Base-by-base conservation (phyloP, 305 asterid genomes). In the Fraxinus greggii region DNA sequence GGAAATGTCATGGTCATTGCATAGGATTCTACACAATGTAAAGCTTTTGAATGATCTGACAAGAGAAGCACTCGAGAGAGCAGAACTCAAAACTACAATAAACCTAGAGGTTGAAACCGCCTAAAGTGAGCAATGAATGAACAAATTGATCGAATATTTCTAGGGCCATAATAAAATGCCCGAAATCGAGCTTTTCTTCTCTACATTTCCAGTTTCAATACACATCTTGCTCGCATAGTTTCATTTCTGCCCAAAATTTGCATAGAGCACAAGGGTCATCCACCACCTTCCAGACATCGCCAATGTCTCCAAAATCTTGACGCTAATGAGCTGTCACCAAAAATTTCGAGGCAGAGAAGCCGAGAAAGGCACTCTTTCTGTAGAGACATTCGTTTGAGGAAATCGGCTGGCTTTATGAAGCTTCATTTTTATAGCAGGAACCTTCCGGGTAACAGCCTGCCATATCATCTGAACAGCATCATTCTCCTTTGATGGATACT, bases 401-500 rank as follows among this genome's bases (percentile, higher is more conserved):
- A 26, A 67, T 28, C 75, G 75, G 5, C 75, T 67, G 9, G 19
- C 26, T 67, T 67, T 67, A 13, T 67, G 38, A 29, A 67, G 21
- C 75, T 29, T 67, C 38, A 29, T 67, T 29, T 29, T 67, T 67
- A 67, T 26, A 67, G 19, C 7, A 67, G 75, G 75, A 26, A 67
- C 75, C 23, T 67, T 67, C 38, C 75, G 28, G 21, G 38, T 4
- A 67, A 67, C 36, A 28, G 75, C 75, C 75, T 67, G 75, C 75
- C 75, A 67, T 12, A 67, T 67, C 75, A 67, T 67, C 75, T 67
- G 75, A 26, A 67, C 75, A 67, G 75, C 75, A 5, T 67, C 75
- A 67, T 67, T 29, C 75, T 67, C 21, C 75, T 67, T 67, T 7
- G 75, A 67, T 1, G 75, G 75, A 29, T 67, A 67, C 21, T 15